These are phyloP conservation scores for Symmetrospora coprosmae DNA, from an alignment of 768 basidiomycete genomes.

Conservation along the genomic window DNA sequence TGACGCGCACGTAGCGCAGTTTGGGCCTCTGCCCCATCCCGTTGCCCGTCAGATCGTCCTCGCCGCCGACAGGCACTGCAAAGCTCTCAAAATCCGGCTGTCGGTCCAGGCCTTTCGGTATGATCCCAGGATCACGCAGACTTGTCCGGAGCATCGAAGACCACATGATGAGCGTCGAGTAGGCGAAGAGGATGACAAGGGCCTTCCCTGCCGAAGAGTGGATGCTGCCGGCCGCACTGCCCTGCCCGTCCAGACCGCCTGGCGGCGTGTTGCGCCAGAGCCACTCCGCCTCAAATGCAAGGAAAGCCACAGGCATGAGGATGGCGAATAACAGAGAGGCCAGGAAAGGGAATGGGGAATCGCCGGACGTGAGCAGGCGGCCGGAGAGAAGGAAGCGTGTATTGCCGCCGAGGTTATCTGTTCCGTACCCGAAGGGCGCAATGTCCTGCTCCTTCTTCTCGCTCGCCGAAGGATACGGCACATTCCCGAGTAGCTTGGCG, in stretches of 20 bases:
- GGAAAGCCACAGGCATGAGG: slow-evolving; percentile 63
- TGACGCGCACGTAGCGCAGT: slow-evolving; percentile 3
- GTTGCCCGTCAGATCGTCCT: slow-evolving; percentile 21
- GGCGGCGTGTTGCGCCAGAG: slow-evolving; percentile 54
- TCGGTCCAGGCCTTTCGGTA: slow-evolving; percentile 12
- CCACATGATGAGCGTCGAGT: slow-evolving; percentile 51
- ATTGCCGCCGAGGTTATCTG: slow-evolving; percentile 40
- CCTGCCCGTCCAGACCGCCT: background rate
- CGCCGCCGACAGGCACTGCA: slow-evolving; percentile 11
- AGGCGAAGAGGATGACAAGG: slow-evolving; percentile 45
- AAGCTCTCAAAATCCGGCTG: slow-evolving; percentile 21
- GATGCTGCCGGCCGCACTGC: no score
- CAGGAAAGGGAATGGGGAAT: slow-evolving; percentile 68
- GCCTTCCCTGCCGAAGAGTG: no score
- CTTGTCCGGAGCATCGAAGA: slow-evolving; percentile 61
- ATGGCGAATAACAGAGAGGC: slow-evolving; percentile 50
- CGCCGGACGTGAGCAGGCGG: slow-evolving; percentile 65
- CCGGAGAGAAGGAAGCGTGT: slow-evolving; percentile 67
- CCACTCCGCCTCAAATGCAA: slow-evolving; percentile 74
- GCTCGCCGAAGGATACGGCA: no score
- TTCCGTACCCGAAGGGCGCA: background rate
- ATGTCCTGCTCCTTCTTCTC: no score
- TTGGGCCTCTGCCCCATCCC: slow-evolving; percentile 23
- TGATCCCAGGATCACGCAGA: slow-evolving; percentile 36
- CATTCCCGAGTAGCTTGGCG: no score